A percentile compares a stretch with the other conserved stretches of the same genome.
Conservation (phyloP, 306 rosid species). For the Mimosa bimucronata region DNA sequence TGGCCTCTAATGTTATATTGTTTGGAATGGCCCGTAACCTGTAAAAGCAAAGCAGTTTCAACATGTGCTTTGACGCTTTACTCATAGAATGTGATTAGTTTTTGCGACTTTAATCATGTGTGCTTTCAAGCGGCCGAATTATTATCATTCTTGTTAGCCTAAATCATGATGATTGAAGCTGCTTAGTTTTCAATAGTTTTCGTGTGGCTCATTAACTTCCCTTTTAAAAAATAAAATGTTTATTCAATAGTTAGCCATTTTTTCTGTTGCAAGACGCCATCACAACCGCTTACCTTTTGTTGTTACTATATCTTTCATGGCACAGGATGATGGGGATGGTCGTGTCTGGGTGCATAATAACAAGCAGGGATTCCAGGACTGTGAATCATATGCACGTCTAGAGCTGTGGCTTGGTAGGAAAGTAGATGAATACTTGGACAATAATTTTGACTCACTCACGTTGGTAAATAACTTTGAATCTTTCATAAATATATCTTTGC, state of each 20-base stretch:
- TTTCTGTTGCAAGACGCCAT: conserved; percentile 4
- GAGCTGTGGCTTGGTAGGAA: conserved; percentile 56
- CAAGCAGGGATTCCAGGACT: conserved; percentile 72
- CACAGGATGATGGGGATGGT: conserved; percentile 49
- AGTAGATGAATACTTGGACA: conserved; percentile 57
- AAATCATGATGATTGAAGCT: not conserved
- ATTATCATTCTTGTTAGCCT: conserved; percentile 2
- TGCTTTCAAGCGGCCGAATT: conserved; percentile 10
- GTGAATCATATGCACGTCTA: conserved; percentile 51
- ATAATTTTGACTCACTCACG: conserved; percentile 45
- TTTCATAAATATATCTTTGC: not conserved
- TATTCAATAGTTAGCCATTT: not conserved
- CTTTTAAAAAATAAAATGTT: not conserved
- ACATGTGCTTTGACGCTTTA: not conserved
- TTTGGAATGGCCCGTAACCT: conserved; percentile 9
- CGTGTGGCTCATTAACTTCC: not conserved
- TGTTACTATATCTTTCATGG: conserved; percentile 22
- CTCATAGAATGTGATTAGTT: conserved; percentile 20
- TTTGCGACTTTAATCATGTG: not conserved
- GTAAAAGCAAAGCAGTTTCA: conserved; percentile 24
- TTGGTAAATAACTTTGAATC: conserved; percentile 45
- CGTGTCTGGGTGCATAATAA: conserved; percentile 63
- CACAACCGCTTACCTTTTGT: conserved; percentile 29
- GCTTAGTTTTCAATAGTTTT: not conserved
- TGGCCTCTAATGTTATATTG: conserved; percentile 10